These are phyloP conservation scores for Tremella yokohamensis DNA, from an alignment of 768 basidiomycete species.

Conservation along the genomic window DNA sequence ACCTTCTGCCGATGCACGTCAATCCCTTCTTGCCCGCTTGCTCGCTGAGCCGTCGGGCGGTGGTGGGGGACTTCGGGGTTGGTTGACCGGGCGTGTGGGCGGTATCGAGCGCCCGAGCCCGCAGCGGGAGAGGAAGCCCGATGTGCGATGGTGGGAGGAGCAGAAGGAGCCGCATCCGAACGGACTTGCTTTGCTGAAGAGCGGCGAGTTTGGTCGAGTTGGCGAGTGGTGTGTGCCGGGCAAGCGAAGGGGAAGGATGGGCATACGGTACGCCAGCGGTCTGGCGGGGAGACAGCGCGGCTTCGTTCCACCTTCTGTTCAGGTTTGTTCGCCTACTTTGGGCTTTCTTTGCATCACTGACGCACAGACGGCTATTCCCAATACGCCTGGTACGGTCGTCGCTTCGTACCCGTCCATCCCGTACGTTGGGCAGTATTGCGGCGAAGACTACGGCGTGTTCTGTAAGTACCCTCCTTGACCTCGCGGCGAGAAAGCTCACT, in stretches of 20 bases:
- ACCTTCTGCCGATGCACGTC: slow-evolving; percentile 15
- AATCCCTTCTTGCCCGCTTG: slow-evolving; percentile 25
- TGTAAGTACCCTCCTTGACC: slow-evolving; percentile 27
- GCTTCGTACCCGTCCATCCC: slow-evolving; percentile 45
- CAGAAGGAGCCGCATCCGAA: slow-evolving; percentile 31
- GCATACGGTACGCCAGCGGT: too few species aligned
- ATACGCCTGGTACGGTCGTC: slow-evolving; percentile 46
- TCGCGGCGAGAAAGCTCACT: slow-evolving; percentile 16
- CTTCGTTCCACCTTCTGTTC: slow-evolving; percentile 4
- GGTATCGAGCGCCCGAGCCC: slow-evolving; percentile 4
- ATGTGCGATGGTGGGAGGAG: slow-evolving; percentile 34
- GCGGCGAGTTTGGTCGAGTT: slow-evolving; percentile 46
- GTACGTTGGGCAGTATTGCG: slow-evolving; percentile 49
- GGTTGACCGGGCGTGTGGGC: slow-evolving; percentile 1
- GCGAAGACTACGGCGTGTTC: slow-evolving; percentile 42
- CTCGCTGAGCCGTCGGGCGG: slow-evolving; percentile 11
- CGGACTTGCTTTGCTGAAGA: slow-evolving; percentile 28
- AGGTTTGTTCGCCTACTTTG: background rate
- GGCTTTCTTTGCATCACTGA: background rate
- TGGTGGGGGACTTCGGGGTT: background rate
- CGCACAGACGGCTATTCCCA: slow-evolving; percentile 26
- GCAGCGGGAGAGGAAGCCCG: slow-evolving; percentile 14
- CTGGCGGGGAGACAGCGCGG: background rate
- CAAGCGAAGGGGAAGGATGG: background rate
- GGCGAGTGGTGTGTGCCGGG: slow-evolving; percentile 28